Base-by-base conservation (phyloP, 202 grass and related monocot genomes). In the Hordeum pubiflorum region DNA sequence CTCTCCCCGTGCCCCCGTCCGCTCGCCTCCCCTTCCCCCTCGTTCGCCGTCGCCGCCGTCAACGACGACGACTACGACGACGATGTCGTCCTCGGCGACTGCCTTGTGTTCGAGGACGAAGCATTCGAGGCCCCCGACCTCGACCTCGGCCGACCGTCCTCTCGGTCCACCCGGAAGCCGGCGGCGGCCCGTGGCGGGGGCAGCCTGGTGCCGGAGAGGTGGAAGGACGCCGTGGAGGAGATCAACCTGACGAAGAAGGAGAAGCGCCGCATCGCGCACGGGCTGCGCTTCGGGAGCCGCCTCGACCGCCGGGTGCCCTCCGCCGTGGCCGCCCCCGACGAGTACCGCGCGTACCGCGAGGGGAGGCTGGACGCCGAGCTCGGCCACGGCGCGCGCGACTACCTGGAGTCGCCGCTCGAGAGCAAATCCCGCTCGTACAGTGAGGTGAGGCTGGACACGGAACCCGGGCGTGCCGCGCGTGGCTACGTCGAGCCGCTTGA, bases 201-300 rank as follows among this genome's bases (percentile, higher is more conserved):
- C 37, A 86, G 70, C 60, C 72, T 99, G 83, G 92, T 99, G 32
- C 92, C 92, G 11, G 83, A 93, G 48, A 84, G 72, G 68, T 99
- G 96, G 96, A 93, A 63, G 78, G 76, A 93, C 9, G 91, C 71
- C 44, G 89, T 83, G 68, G 89, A 96, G 62, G 92, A 96, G 87
- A 88, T 99, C 41, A 99, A 99, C 69, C n/a, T 99, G 89, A 93
- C 87, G 9, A 99, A 99, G 92, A 99, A 99, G 87, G 89, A 99
- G 61, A 96, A 90, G 85, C 90, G 92, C 71, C 88, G 76, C 78
- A 99, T 99, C 74, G 62, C 92, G 10, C 83, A 99, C 57, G 89
- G 91, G 34, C 63, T 99, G 39, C 91, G 82, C 18, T 99, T 99
- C 29, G 91, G 87, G 18, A 93, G 90, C 78, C 80, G 89, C 20